These are phyloP conservation scores for Phytophthora fragariaefolia DNA, from an alignment of 352 stramenopile species.

Conservation along the genomic window DNA sequence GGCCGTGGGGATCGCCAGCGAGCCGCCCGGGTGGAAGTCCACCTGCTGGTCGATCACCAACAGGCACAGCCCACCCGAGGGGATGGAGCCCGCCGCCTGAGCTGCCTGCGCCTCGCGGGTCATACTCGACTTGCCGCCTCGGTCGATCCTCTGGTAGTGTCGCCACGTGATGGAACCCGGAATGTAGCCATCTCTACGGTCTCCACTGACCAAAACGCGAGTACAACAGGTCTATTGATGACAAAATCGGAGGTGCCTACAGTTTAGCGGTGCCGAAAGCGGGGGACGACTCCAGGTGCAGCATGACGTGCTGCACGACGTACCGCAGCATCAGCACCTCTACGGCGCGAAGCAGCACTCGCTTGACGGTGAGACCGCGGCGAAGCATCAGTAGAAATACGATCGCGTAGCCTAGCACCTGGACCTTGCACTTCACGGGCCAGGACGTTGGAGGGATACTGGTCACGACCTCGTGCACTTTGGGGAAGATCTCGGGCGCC, in stretches of 20 bases:
- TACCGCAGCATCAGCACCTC: constrained; percentile 71
- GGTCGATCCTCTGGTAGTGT: constrained; percentile 6
- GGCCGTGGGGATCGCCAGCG: constrained; percentile 94
- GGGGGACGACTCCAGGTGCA: constrained; percentile 47
- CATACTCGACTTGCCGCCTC: constrained; percentile 32
- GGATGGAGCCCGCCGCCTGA: constrained; percentile 42
- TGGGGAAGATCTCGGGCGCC: constrained; percentile 54
- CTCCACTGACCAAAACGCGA: constrained; percentile 12
- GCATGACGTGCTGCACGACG: constrained; percentile 56
- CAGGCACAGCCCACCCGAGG: constrained; percentile 70
- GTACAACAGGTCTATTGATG: constrained; percentile 5
- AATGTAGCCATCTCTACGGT: constrained; percentile 16
- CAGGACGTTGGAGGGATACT: constrained; percentile 44
- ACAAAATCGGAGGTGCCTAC: constrained; percentile 22
- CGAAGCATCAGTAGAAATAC: constrained; percentile 63
- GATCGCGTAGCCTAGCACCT: constrained; percentile 56
- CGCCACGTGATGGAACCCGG: background rate
- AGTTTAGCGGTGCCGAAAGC: constrained; percentile 38
- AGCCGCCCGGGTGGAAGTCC: constrained; percentile 96
- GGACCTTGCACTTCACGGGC: constrained; percentile 51
- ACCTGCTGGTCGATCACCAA: constrained; percentile 96
- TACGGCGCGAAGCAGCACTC: constrained; percentile 54
- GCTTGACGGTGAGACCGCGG: constrained; percentile 54
- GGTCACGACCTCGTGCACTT: constrained; percentile 45
- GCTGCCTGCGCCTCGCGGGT: constrained; percentile 38